These are phyloP conservation scores for Xylaria multiplex DNA, from an alignment of 2,329 filamentous ascomycete species.

Conservation along the genomic window DNA sequence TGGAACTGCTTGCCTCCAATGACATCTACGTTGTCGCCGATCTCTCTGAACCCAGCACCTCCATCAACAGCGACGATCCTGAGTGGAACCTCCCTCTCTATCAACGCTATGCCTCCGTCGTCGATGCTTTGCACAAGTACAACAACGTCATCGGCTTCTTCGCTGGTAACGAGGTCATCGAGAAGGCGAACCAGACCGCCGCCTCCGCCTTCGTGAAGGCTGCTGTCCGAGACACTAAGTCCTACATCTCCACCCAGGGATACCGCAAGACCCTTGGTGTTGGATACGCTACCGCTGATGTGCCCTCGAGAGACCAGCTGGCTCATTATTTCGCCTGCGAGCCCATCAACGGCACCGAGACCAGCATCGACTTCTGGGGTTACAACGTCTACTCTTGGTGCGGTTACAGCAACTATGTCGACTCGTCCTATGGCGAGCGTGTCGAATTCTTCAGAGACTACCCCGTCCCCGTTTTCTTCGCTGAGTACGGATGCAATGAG, in stretches of 20 bases:
- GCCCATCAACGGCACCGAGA: conserved; percentile 56
- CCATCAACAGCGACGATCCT: conserved; percentile 85
- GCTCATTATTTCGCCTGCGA: conserved; percentile 97
- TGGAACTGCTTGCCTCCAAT: conserved; percentile 81
- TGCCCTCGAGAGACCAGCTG: conserved; percentile 80
- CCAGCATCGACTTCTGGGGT: conserved; percentile 93
- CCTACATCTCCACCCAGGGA: conserved; percentile 83
- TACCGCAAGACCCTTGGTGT: conserved; percentile 81
- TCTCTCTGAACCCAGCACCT: conserved; percentile 80
- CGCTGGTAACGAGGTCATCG: conserved; percentile 96
- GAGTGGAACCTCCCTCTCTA: conserved; percentile 83
- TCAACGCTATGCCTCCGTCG: conserved; percentile 81
- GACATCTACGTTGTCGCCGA: conserved; percentile 97
- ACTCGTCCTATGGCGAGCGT: conserved; percentile 83
- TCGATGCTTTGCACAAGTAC: conserved; percentile 85
- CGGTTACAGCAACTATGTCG: conserved; percentile 78
- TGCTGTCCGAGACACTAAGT: conserved; percentile 94
- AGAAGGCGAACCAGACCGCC: conserved; percentile 85
- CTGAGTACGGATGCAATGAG: conserved; percentile 96
- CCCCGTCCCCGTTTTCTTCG: conserved; percentile 96
- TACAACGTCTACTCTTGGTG: conserved; percentile 99
- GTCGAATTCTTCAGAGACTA: conserved; percentile 89
- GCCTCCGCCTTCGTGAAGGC: conserved; percentile 97
- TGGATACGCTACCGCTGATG: conserved; percentile 95
- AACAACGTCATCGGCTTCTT: conserved; percentile 97